Percentiles rank a stretch among this genome's conserved stretches.
Conservation (phyloP, 306 rosid species). For the Prinsepia uniflora region DNA sequence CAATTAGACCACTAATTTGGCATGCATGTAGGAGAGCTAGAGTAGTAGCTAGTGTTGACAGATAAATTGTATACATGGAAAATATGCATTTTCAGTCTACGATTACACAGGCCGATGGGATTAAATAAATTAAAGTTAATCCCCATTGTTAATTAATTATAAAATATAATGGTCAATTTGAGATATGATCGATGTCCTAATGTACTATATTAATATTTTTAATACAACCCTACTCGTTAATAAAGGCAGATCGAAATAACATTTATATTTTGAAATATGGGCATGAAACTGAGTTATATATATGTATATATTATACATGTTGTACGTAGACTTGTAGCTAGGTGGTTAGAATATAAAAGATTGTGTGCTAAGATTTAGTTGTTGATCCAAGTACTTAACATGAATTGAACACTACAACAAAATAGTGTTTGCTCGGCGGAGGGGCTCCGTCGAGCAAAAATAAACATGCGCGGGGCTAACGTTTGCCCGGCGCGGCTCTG, state of each 20-base stretch:
- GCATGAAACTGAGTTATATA: background rate
- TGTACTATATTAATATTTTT: background rate
- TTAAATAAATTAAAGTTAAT: background rate
- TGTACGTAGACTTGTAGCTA: background rate
- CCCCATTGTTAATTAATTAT: background rate
- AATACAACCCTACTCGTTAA: slow-evolving; percentile 15
- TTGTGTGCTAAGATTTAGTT: slow-evolving; percentile 16
- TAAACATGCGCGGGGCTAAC: no score
- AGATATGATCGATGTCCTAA: background rate
- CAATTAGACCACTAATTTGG: background rate
- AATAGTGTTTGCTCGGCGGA: no score
- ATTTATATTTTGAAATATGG: background rate
- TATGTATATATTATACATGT: background rate
- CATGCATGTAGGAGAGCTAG: background rate
- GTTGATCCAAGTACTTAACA: slow-evolving; percentile 1
- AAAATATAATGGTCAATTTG: background rate
- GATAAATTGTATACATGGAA: no score
- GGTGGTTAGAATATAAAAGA: background rate
- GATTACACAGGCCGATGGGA: background rate
- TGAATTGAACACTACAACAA: background rate
- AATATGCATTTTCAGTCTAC: background rate
- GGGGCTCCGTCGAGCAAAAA: no score
- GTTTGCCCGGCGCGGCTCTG: no score
- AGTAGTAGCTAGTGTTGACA: no score
- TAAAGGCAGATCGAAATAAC: background rate